A percentile compares a stretch with the other conserved stretches of the same genome.
These are phyloP conservation scores for Candida ficus DNA, from an alignment of 805 yeast genomes.

Conservation along the genomic window DNA sequence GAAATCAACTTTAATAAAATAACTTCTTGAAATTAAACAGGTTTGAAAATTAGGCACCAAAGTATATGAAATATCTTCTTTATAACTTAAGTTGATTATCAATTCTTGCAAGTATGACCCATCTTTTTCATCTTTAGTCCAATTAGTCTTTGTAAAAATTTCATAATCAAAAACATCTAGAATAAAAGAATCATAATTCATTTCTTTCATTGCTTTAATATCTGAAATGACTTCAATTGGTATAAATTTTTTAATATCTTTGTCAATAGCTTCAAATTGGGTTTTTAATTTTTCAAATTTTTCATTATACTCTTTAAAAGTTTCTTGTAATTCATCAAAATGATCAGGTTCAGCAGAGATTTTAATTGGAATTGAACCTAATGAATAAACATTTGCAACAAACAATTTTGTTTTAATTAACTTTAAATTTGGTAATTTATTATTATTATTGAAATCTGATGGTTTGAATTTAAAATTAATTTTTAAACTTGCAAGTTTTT, in stretches of 20 bases:
- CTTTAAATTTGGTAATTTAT: slow-evolving; percentile 13
- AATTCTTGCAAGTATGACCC: slow-evolving; percentile 19
- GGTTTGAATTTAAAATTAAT: slow-evolving; percentile 27
- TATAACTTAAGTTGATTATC: slow-evolving; percentile 35
- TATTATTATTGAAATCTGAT: slow-evolving; percentile 23
- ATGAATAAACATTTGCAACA: slow-evolving; percentile 30
- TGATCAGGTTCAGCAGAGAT: slow-evolving; percentile 29
- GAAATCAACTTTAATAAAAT: slow-evolving; percentile 45
- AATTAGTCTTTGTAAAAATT: slow-evolving; percentile 21
- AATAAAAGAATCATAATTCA: slow-evolving; percentile 8
- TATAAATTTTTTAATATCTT: slow-evolving; percentile 10
- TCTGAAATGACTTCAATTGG: slow-evolving; percentile 13
- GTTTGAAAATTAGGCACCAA: slow-evolving; percentile 61
- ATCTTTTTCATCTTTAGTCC: slow-evolving; percentile 12
- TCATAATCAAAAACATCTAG: slow-evolving; percentile 3
- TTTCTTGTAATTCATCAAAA: slow-evolving; percentile 15
- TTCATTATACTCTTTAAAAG: slow-evolving; percentile 16
- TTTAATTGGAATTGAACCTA: slow-evolving; percentile 37
- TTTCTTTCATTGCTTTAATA: slow-evolving; percentile 16
- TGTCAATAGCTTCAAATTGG: slow-evolving; percentile 7
- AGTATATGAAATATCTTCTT: slow-evolving; percentile 41
- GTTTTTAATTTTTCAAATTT: slow-evolving; percentile 16
- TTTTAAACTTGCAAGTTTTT: slow-evolving; percentile 22
- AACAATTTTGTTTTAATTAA: slow-evolving; percentile 27
- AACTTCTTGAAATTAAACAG: slow-evolving; percentile 54